Percentiles rank a stretch among this genome's conserved stretches.
Evolutionary conservation across 306 rosid species (phyloP).

Genomic region (Acacia acuminata): DNA sequence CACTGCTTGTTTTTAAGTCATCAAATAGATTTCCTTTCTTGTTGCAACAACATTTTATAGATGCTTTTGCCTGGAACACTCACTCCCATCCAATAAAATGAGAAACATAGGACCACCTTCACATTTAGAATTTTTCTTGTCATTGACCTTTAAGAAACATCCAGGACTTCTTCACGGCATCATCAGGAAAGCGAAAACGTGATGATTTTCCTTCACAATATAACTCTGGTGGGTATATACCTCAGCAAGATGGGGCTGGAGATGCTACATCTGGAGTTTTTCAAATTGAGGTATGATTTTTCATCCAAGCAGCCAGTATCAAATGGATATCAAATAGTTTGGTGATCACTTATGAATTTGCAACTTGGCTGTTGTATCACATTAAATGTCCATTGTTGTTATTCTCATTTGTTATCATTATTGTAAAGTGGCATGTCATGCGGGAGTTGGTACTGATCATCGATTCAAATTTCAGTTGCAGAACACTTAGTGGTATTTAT

Average conservation of each 20-base stretch:
- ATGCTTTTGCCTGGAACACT: conserved; percentile 26
- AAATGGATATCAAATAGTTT: neutral
- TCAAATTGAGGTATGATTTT: conserved; percentile 74
- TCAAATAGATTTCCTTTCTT: conserved; percentile 25
- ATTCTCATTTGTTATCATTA: neutral
- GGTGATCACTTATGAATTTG: neutral
- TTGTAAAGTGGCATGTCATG: neutral
- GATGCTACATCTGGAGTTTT: conserved; percentile 58
- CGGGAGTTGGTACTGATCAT: neutral
- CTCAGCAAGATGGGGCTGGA: conserved; percentile 99
- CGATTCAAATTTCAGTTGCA: neutral
- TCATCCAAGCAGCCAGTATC: conserved; percentile 2
- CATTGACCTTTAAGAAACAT: conserved; percentile 34
- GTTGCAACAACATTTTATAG: neutral
- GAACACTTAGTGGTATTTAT: neutral
- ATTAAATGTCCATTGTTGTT: neutral
- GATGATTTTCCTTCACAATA: conserved; percentile 78
- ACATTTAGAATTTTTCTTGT: conserved; percentile 13
- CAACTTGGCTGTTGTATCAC: neutral
- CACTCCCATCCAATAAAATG: conserved; percentile 1
- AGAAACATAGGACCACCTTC: conserved; percentile 4
- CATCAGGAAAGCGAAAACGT: conserved; percentile 90
- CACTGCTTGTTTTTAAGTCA: conserved; percentile 22
- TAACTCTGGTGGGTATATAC: conserved; percentile 77
- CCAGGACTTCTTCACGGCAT: conserved; percentile 77